A percentile compares a stretch with the other conserved stretches of the same genome.
Evolutionary conservation across 768 basidiomycete species (phyloP).

Genomic region (Ramaria rubella): DNA sequence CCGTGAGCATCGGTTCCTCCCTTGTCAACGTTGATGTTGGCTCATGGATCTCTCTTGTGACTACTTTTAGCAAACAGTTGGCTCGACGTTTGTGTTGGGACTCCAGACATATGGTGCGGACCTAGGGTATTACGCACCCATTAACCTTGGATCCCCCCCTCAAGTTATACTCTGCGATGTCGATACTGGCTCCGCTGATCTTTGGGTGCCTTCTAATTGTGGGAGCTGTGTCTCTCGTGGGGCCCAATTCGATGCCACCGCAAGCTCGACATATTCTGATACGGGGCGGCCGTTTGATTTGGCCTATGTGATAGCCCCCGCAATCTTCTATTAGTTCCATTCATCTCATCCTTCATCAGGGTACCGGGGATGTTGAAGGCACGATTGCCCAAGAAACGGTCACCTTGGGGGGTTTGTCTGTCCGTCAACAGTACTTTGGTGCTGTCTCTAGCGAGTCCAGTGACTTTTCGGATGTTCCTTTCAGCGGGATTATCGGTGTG

Average conservation of each 20-base stretch:
- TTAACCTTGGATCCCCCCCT: slow-evolving; percentile 48
- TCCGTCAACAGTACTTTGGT: slow-evolving; percentile 50
- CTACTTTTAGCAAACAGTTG: slow-evolving; percentile 7
- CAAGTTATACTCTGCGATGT: slow-evolving; percentile 52
- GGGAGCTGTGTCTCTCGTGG: slow-evolving; percentile 26
- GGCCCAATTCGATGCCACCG: slow-evolving; percentile 30
- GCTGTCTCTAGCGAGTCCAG: slow-evolving; percentile 40
- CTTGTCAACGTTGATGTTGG: too few relatives aligned
- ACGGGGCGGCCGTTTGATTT: slow-evolving; percentile 30
- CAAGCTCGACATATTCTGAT: slow-evolving; percentile 38
- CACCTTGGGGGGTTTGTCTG: slow-evolving; percentile 37
- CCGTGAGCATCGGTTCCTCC: slow-evolving; percentile 11
- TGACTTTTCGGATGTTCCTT: slow-evolving; percentile 47
- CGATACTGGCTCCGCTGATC: slow-evolving; percentile 64
- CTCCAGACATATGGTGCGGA: slow-evolving; percentile 25
- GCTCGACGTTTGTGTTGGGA: slow-evolving; percentile 15
- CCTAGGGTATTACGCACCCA: slow-evolving; percentile 41
- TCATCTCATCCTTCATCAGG: slow-evolving; percentile 27
- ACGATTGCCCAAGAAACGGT: slow-evolving; percentile 46
- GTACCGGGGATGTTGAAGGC: slow-evolving; percentile 47
- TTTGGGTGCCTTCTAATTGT: slow-evolving; percentile 49
- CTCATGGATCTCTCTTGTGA: too few relatives aligned
- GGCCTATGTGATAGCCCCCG: slow-evolving; percentile 35
- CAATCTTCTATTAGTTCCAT: neutral
- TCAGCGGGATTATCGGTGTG: slow-evolving; percentile 48